Evolutionary conservation across 768 basidiomycete species (phyloP).

Genomic region (Cystofilobasidium capitatum): DNA sequence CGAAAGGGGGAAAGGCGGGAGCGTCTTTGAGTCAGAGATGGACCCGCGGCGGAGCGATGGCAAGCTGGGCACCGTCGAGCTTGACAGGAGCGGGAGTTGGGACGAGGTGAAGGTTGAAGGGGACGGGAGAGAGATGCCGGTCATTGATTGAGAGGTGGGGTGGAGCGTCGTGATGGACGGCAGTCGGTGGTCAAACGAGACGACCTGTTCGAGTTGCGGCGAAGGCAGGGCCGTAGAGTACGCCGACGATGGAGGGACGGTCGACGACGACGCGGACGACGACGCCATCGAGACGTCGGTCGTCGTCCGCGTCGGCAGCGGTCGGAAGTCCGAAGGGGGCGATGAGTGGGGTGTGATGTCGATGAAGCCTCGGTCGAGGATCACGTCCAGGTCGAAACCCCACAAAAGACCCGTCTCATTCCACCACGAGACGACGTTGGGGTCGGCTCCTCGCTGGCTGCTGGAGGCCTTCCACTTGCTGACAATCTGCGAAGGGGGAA

Average conservation of each 20-base stretch:
- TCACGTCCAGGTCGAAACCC: slow-evolving; percentile 6
- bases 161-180: neutral
- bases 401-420: neutral
- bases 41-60: neutral
- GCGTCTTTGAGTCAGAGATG: neutral
- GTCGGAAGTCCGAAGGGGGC: neutral
- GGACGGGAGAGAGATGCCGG: slow-evolving; percentile 3
- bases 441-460: neutral
- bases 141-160: neutral
- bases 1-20: neutral
- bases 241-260: neutral
- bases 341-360: slow-evolving; percentile 9
- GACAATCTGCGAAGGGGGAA: neutral
- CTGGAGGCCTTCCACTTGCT: slow-evolving; percentile 6
- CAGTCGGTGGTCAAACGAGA: neutral
- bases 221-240: neutral
- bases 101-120: neutral
- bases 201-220: neutral
- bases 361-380: slow-evolving; percentile 9
- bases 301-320: neutral
- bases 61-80: neutral
- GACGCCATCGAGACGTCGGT: neutral
- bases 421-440: neutral
- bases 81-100: neutral
- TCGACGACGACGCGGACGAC: neutral